A percentile compares a stretch with the other conserved stretches of the same genome.
These are phyloP conservation scores for Penicillium pulvis DNA, from an alignment of 495 filamentous ascomycete species.

Conservation along the genomic window DNA sequence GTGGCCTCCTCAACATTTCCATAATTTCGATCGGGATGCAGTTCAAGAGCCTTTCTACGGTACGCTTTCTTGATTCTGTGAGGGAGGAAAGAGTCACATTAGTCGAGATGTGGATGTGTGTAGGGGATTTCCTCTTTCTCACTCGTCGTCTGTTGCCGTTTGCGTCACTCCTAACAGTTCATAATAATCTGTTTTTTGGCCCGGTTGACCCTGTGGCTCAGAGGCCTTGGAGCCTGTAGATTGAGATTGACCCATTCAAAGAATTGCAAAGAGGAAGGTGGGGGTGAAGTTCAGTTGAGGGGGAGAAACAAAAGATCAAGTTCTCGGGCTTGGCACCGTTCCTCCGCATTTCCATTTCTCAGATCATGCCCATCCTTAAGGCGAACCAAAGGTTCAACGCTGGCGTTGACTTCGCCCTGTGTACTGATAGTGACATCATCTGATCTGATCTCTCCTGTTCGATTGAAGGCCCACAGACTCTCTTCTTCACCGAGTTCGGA, in stretches of 20 bases:
- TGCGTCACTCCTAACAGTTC: slow-evolving; percentile 76
- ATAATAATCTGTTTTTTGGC: slow-evolving; percentile 84
- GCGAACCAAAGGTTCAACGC: slow-evolving; percentile 11
- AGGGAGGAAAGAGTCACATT: not conserved
- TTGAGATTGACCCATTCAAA: slow-evolving; percentile 77
- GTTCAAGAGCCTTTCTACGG: slow-evolving; percentile 82
- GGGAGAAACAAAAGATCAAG: not conserved
- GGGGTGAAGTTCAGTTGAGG: not conserved
- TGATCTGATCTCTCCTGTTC: not conserved
- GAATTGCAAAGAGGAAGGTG: not conserved
- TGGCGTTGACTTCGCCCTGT: slow-evolving; percentile 15
- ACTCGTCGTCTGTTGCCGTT: slow-evolving; percentile 82
- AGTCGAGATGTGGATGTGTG: not conserved
- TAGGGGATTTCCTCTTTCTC: slow-evolving; percentile 31
- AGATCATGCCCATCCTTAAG: slow-evolving; percentile 4
- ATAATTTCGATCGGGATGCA: slow-evolving; percentile 95
- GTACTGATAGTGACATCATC: not conserved
- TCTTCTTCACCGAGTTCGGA: not conserved
- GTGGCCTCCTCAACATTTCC: slow-evolving; percentile 83
- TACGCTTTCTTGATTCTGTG: slow-evolving; percentile 91
- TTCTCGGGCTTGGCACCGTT: not conserved
- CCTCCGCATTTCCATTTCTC: not conserved
- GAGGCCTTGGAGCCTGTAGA: slow-evolving; percentile 54
- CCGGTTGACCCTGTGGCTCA: slow-evolving; percentile 9
- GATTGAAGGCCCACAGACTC: not conserved